A percentile compares a stretch with the other conserved stretches of the same genome.
phyloP scores from a whole-genome alignment of 1,139 yeast species.

The Candida frijolesensis region DNA sequence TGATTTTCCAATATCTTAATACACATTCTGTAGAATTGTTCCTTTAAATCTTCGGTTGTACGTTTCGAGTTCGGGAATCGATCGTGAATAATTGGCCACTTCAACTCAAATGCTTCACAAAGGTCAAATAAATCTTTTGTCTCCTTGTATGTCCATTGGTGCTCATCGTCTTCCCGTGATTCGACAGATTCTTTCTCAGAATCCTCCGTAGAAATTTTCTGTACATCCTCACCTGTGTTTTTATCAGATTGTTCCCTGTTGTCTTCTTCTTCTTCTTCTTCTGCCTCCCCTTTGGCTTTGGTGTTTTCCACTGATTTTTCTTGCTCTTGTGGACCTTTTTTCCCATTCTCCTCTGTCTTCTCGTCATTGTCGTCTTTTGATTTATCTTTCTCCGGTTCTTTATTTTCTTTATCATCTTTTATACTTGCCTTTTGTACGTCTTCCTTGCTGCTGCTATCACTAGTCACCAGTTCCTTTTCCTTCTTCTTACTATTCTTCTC shows the following conservation, averaged over 20 bases:
- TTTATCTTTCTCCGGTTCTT: constrained; percentile 7
- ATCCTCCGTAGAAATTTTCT: no score
- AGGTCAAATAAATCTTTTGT: constrained; percentile 74
- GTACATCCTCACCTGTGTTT: no score
- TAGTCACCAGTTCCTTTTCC: constrained; percentile 1
- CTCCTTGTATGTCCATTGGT: constrained; percentile 73
- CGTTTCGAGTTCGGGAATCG: constrained; percentile 55
- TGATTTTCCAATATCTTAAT: constrained; percentile 47
- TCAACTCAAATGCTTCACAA: constrained; percentile 72
- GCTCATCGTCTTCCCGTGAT: constrained; percentile 8
- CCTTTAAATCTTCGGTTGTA: constrained; percentile 76
- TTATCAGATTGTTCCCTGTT: not conserved
- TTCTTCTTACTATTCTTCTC: constrained; percentile 13
- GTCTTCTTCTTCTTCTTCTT: not conserved
- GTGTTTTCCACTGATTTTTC: not conserved
- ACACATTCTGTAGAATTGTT: constrained; percentile 64
- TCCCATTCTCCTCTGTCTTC: constrained; percentile 6
- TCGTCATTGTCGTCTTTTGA: constrained; percentile 4
- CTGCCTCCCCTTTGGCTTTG: constrained; percentile 2
- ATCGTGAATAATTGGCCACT: constrained; percentile 86
- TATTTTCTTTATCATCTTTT: constrained; percentile 10
- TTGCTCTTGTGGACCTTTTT: constrained; percentile 1
- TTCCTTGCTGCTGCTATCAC: constrained; percentile 2
- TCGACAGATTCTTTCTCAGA: not conserved
- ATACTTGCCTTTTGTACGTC: constrained; percentile 6